Conservation (phyloP, 768 basidiomycete genomes). For the Clitopilus passeckerianus region DNA sequence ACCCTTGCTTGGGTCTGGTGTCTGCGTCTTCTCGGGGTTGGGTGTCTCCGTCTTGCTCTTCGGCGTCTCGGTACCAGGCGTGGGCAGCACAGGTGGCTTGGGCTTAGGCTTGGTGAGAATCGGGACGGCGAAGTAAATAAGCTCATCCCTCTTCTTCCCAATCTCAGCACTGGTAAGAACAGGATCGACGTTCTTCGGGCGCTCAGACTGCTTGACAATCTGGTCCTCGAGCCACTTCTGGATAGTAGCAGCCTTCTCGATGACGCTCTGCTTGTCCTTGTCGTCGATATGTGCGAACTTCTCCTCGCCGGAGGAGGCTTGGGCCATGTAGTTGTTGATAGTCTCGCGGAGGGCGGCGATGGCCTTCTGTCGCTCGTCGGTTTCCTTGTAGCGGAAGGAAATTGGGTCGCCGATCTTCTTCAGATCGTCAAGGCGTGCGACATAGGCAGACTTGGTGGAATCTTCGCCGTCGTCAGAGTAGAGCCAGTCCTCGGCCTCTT, state of each 20-base stretch:
- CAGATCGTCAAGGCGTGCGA: slow-evolving; percentile 73
- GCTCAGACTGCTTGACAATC: slow-evolving; percentile 80
- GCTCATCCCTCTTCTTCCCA: slow-evolving; percentile 86
- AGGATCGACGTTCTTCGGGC: slow-evolving; percentile 84
- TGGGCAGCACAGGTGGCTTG: slow-evolving; percentile 55
- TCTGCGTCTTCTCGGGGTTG: slow-evolving; percentile 23
- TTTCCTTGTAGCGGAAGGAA: slow-evolving; percentile 75
- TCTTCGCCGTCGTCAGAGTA: slow-evolving; percentile 98
- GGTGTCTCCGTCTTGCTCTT: slow-evolving; percentile 59
- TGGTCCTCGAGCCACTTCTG: slow-evolving; percentile 98
- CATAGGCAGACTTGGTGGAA: slow-evolving; percentile 93
- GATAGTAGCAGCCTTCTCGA: slow-evolving; percentile 86
- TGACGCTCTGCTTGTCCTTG: slow-evolving; percentile 78
- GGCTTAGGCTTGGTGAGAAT: slow-evolving; percentile 94
- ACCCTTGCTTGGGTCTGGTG: slow-evolving; percentile 16
- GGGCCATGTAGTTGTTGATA: slow-evolving; percentile 78
- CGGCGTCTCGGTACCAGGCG: slow-evolving; percentile 64
- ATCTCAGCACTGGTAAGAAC: slow-evolving; percentile 80
- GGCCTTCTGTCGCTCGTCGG: slow-evolving; percentile 72
- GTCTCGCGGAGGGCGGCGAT: slow-evolving; percentile 80
- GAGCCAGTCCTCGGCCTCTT: slow-evolving; percentile 91
- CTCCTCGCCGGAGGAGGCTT: slow-evolving; percentile 82
- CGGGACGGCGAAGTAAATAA: slow-evolving; percentile 84
- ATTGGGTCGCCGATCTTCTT: slow-evolving; percentile 87
- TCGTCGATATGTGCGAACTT: slow-evolving; percentile 86